Percentiles rank a stretch among this genome's conserved stretches.
phyloP scores from a whole-genome alignment of 768 basidiomycete species.

The Melanogaster broomeanus region DNA sequence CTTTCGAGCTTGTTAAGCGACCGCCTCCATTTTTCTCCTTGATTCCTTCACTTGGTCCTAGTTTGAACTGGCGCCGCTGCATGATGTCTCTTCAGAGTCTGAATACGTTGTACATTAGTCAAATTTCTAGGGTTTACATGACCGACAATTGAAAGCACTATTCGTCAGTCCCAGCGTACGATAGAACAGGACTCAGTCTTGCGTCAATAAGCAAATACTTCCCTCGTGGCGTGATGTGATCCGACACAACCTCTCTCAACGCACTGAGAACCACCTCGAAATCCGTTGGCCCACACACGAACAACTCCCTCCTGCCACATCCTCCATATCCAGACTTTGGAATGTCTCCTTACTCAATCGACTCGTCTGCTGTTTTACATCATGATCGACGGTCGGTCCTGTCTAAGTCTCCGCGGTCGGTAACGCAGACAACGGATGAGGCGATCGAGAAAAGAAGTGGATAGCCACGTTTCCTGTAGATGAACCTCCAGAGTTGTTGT shows the following conservation, averaged over 20 bases:
- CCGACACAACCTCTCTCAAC: constrained; percentile 41
- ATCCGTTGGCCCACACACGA: constrained; percentile 47
- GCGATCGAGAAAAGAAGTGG: constrained; percentile 36
- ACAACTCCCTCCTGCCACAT: too few species aligned
- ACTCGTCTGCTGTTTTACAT: constrained; percentile 16
- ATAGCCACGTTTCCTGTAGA: constrained; percentile 27
- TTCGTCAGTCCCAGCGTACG: too few species aligned
- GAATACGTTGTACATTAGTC: too few species aligned
- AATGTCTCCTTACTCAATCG: constrained; percentile 17
- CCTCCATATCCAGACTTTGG: constrained; percentile 4
- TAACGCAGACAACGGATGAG: not conserved
- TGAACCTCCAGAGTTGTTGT: not conserved
- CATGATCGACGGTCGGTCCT: constrained; percentile 10
- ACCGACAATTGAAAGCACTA: too few species aligned
- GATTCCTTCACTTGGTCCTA: too few species aligned
- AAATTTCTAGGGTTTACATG: too few species aligned
- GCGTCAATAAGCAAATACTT: constrained; percentile 46
- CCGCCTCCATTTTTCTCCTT: too few species aligned
- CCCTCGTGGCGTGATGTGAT: constrained; percentile 33
- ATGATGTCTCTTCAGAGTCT: too few species aligned
- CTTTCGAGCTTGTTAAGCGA: too few species aligned
- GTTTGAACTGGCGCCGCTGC: too few species aligned
- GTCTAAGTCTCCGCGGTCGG: constrained; percentile 10
- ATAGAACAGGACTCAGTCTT: too few species aligned
- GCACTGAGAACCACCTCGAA: constrained; percentile 44